Evolutionary conservation across 192 early-diverging fungal species (phyloP), one percentile per base, ranked within the genome.

Genomic region (Podila epicladia): DNA sequence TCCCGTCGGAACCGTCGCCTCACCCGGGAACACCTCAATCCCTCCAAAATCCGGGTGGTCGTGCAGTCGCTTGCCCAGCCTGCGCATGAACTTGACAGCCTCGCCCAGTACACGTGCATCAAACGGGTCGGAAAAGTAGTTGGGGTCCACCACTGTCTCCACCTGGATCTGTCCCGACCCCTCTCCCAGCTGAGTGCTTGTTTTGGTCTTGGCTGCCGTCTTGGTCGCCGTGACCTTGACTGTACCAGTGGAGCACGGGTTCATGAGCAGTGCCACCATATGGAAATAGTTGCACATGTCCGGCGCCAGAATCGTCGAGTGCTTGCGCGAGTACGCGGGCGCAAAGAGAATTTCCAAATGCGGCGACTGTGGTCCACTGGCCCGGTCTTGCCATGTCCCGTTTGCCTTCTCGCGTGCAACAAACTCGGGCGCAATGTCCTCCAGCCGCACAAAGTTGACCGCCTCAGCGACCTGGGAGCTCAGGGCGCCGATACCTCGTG

Each of bases 91-190:
- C 8, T 60, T 32, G 12, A 79, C 19, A 9, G 29, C 62, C 53
- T 79, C 75, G 48, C 37, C 75, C 64, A 79, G 45, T 0, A 72
- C 75, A 24, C 75, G 69, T n/a, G 65, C 62, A 37, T 79, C 75
- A 37, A 79, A 72, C 19, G 55, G 53, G n/a, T 79, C 75, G 37
- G 33, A 53, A 26, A 79, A 58, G 48, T 64, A 79, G 53, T 79
- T 79, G 49, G 77, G 65, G 35, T 80, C 77, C 4, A 80, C 73
- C 55, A 73, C 9, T 1, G 77, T 71, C 33, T 80, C 71, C 1
- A 79, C 20, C 31, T 62, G 53, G 17, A 55, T 55, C n/a, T 17
- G 53, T 9, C 26, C 17, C 24, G 53, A 55, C 8, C 53, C 24
- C 1, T 26, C 24, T 22, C 53, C 53, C 8, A 55, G 22, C 5